A percentile compares a stretch with the other conserved stretches of the same genome.
phyloP scores from a whole-genome alignment of 2,329 filamentous ascomycete species.

The Coniochaeta sp. region DNA sequence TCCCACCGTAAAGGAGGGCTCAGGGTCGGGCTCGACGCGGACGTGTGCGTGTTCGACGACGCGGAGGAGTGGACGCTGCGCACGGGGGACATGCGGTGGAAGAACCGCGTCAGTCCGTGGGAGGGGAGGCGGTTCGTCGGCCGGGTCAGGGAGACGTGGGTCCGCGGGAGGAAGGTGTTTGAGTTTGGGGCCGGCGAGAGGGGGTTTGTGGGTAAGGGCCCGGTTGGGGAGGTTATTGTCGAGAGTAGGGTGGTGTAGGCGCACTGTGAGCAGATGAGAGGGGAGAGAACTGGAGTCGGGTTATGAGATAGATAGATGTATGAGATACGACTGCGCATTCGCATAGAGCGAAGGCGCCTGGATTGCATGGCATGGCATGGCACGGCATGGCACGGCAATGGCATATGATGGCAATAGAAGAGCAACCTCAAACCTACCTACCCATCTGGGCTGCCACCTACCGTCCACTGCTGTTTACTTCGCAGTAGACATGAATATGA shows the following conservation, averaged over 20 bases:
- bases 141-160: slow-evolving; percentile 77
- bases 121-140: slow-evolving; percentile 73
- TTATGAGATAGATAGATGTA: background rate
- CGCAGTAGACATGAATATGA: too few relatives aligned
- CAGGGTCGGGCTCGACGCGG: slow-evolving; percentile 75
- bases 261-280: background rate
- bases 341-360: too few relatives aligned
- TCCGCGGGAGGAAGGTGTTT: slow-evolving; percentile 71
- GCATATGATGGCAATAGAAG: too few relatives aligned
- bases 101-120: slow-evolving; percentile 88
- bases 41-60: slow-evolving; percentile 90
- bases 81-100: slow-evolving; percentile 80
- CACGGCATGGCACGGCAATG: background rate
- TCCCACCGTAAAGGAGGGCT: slow-evolving; percentile 76
- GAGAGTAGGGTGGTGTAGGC: slow-evolving; percentile 48
- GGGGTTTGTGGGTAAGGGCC: slow-evolving; percentile 42
- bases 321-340: background rate
- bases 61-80: slow-evolving; percentile 67
- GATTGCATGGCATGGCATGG: too few relatives aligned
- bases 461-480: too few relatives aligned
- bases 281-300: too few relatives aligned
- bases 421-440: too few relatives aligned
- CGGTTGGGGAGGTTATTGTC: slow-evolving; percentile 48
- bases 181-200: slow-evolving; percentile 47
- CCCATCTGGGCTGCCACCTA: too few relatives aligned